These are phyloP conservation scores for Yamadazyma siamensis DNA, from an alignment of 1,139 yeast species.

Conservation along the genomic window DNA sequence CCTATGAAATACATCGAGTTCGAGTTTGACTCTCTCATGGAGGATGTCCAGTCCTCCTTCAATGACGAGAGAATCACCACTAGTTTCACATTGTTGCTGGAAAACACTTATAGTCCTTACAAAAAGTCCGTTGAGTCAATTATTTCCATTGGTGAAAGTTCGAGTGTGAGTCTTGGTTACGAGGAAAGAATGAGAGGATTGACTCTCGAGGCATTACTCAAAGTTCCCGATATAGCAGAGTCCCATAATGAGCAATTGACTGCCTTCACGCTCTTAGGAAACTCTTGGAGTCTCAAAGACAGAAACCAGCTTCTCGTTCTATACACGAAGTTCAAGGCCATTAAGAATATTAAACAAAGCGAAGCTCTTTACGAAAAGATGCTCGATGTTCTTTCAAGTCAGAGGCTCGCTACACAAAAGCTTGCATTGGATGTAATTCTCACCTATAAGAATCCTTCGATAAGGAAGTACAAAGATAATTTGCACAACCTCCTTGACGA, in stretches of 20 bases:
- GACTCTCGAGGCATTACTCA: conserved; percentile 46
- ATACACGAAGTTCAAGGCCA: conserved; percentile 62
- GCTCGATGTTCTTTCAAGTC: conserved; percentile 59
- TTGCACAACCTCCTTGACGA: conserved; percentile 78
- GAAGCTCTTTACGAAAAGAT: conserved; percentile 53
- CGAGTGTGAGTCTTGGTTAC: conserved; percentile 29
- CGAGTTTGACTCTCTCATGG: conserved; percentile 11
- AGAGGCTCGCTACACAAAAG: conserved; percentile 61
- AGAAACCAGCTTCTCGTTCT: conserved; percentile 58
- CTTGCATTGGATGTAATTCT: conserved; percentile 71
- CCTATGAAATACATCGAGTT: conserved; percentile 19
- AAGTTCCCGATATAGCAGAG: conserved; percentile 68
- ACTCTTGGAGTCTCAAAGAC: conserved; percentile 59
- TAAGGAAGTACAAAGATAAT: conserved; percentile 70
- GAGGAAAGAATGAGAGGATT: conserved; percentile 45
- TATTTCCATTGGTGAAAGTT: conserved; percentile 27
- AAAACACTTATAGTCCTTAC: conserved; percentile 18
- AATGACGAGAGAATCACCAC: conserved; percentile 26
- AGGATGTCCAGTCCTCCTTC: conserved; percentile 18
- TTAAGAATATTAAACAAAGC: conserved; percentile 51
- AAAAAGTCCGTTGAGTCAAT: conserved; percentile 26
- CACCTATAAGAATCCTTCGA: conserved; percentile 55
- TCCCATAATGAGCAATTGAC: conserved; percentile 51
- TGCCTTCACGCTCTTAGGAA: conserved; percentile 45
- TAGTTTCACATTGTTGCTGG: conserved; percentile 22